Conservation (phyloP, 441 rosid species). For the Pelargonium fulgidum region DNA sequence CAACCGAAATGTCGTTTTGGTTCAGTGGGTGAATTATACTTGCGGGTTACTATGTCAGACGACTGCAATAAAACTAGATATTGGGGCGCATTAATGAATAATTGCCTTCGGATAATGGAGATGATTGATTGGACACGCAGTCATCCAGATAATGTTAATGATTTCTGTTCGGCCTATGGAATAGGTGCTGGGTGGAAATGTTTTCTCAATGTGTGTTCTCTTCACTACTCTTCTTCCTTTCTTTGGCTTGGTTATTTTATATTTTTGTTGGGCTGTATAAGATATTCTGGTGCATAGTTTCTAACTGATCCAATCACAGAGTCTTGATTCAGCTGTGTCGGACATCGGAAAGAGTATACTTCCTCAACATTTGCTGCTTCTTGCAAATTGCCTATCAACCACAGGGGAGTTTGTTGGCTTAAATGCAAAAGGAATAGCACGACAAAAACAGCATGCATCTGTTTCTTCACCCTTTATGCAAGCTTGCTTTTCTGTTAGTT, state of each 20-base stretch:
- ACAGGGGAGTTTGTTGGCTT: slow-evolving; percentile 91
- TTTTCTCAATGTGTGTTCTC: slow-evolving; percentile 61
- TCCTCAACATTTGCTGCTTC: slow-evolving; percentile 62
- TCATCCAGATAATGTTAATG: slow-evolving; percentile 80
- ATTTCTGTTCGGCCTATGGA: slow-evolving; percentile 67
- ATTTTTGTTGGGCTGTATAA: not conserved
- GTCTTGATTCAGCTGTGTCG: slow-evolving; percentile 67
- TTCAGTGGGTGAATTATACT: slow-evolving; percentile 61
- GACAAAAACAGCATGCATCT: slow-evolving; percentile 58
- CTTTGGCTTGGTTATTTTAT: not conserved
- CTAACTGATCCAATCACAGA: slow-evolving; percentile 33
- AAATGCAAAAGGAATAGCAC: slow-evolving; percentile 64
- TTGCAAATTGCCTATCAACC: slow-evolving; percentile 62
- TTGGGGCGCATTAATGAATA: slow-evolving; percentile 61
- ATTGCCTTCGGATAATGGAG: slow-evolving; percentile 63
- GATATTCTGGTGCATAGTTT: not conserved
- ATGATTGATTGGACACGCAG: slow-evolving; percentile 85
- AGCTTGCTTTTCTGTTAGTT: slow-evolving; percentile 88
- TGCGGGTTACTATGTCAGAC: slow-evolving; percentile 63
- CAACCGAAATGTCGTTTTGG: slow-evolving; percentile 26
- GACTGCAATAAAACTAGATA: slow-evolving; percentile 36
- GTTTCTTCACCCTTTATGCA: slow-evolving; percentile 69
- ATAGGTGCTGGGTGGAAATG: slow-evolving; percentile 68
- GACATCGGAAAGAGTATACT: slow-evolving; percentile 76
- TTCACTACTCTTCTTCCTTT: slow-evolving; percentile 17